Evolutionary conservation across 176 grass and related monocot species (phyloP), one percentile per base, ranked within the genome.

Genomic region (Triticum turgidum): DNA sequence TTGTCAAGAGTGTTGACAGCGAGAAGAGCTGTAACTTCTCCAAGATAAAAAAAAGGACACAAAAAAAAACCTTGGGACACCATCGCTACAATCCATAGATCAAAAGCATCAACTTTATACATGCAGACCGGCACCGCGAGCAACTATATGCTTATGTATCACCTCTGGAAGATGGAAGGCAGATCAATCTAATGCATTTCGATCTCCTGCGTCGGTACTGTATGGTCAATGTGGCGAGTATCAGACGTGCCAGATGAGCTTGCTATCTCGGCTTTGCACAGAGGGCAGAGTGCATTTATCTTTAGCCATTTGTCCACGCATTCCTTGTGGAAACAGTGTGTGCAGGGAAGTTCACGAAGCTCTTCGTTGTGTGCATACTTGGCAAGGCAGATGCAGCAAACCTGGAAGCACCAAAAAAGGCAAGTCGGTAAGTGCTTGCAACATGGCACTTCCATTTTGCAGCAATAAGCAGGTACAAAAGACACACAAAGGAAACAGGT

Each of bases 261-360:
- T 8, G 89, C 92, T 56, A 96, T 88, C 80, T 96, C 97, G 67
- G 87, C 87, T 88, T 96, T 99, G 94, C 97, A 99, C 76, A 99
- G 84, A 54, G 97, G 97, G 27, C 97, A 99, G 5, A 93, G 88
- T 5, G 97, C 97, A 83, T 93, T 99, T 69, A 94, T 96, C 91
- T 96, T 94, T 20, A 99, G 90, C 94, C 97, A 99, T 94, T 96
- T 99, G 82, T 99, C 97, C 63, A 99, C 94, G 62, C 97, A 99
- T 69, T 99, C 97, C 89, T 92, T 93, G 63, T 96, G 97, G 86
- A 99, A 99, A 80, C 85, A 95, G 78, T 99, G 94, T 33, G 82
- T 39, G 65, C 94, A 99, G 9, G 97, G 94, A 92, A 99, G 97
- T 71, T 99, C 94, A 25, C 92, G 97, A 35, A 99, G 92, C 68